Conservation (phyloP, 192 early-diverging fungal species). For the Podochytrium sp. region DNA sequence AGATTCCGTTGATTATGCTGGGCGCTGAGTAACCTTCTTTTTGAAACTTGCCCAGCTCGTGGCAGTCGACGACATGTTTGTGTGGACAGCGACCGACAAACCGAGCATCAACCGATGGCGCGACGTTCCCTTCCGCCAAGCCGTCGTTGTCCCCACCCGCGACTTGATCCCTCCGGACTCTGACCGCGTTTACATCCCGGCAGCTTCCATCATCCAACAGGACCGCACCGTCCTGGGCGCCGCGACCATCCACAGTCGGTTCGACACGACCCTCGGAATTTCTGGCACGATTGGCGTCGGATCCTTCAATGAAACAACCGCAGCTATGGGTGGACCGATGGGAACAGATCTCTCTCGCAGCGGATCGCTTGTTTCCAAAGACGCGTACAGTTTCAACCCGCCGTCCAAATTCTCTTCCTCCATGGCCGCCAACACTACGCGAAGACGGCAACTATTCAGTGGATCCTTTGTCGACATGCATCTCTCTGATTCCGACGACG, state of each 20-base stretch:
- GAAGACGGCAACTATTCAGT: neutral
- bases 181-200: conserved; percentile 40
- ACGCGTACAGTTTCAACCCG: neutral
- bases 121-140: conserved; percentile 66
- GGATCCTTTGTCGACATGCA: neutral
- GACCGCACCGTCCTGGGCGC: neutral
- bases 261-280: neutral
- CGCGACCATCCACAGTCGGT: neutral
- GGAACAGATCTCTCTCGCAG: neutral
- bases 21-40: neutral
- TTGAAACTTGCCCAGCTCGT: conserved; percentile 59
- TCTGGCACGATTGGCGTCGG: neutral
- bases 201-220: conserved; percentile 29
- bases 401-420: neutral
- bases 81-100: conserved; percentile 90
- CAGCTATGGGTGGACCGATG: no score
- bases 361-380: neutral
- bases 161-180: conserved; percentile 47
- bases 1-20: no score
- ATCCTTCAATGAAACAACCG: no score
- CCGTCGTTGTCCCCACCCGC: conserved; percentile 40
- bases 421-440: neutral
- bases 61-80: conserved; percentile 80
- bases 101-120: conserved; percentile 87
- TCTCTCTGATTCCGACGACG: conserved; percentile 5